Evolutionary conservation across 2,329 filamentous ascomycete species (phyloP).

Genomic region (Verticillium dahliae): DNA sequence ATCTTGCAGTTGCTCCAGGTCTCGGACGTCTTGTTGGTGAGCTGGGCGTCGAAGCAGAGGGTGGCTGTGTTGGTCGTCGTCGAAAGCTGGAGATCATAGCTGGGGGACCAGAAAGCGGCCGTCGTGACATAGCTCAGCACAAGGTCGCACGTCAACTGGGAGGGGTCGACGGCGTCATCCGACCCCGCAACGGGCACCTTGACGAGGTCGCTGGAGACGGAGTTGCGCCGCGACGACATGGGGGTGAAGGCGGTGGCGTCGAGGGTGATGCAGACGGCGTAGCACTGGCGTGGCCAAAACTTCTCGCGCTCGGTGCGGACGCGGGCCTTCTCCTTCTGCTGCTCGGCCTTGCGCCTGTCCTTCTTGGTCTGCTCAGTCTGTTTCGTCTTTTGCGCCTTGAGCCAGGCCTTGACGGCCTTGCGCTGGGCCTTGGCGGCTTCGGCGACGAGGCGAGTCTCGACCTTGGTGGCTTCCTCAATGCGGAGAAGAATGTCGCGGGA

Average conservation of each 20-base stretch:
- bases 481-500: conserved; percentile 21
- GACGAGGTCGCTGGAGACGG: conserved; percentile 45
- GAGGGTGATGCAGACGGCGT: conserved; percentile 43
- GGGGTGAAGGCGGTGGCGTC: conserved; percentile 37
- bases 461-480: conserved; percentile 2
- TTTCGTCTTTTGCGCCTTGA: conserved; percentile 20
- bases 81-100: conserved; percentile 56
- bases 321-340: conserved; percentile 33
- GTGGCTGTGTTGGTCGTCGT: conserved; percentile 44
- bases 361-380: conserved; percentile 26
- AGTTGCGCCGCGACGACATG: conserved; percentile 40
- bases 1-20: conserved; percentile 56
- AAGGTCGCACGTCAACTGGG: conserved; percentile 34
- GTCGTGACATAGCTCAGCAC: conserved; percentile 54
- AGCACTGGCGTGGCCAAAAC: conserved; percentile 45
- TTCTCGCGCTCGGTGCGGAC: conserved; percentile 33
- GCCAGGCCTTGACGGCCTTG: conserved; percentile 1
- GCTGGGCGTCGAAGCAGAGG: conserved; percentile 55
- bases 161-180: conserved; percentile 42
- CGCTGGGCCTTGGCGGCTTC: conserved; percentile 6
- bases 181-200: conserved; percentile 21
- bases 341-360: conserved; percentile 27
- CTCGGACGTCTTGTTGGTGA: conserved; percentile 57
- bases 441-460: conserved; percentile 21
- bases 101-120: conserved; percentile 52